Percentiles rank a stretch among this genome's conserved stretches.
Conservation (phyloP, 2,329 filamentous ascomycete species). For the Pseudopyricularia cyperi region DNA sequence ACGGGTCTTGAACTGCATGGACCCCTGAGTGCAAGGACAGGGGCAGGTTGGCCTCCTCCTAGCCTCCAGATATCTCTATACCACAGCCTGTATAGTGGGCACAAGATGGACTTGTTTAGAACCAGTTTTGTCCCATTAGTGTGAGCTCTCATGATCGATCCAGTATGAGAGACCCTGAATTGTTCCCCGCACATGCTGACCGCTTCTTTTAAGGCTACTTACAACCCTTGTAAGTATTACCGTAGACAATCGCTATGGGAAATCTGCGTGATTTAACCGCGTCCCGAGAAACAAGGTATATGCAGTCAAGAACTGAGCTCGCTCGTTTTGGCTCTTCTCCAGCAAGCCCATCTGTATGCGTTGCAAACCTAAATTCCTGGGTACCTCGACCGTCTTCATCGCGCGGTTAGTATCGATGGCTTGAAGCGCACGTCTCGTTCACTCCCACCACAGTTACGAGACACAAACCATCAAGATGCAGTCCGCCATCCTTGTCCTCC, state of each 20-base stretch:
- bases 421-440: background rate
- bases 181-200: background rate
- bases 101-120: background rate
- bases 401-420: background rate
- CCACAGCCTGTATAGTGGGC: too few species aligned
- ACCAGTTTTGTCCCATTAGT: background rate
- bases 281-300: too few species aligned
- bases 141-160: background rate
- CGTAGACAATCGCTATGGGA: background rate
- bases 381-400: too few species aligned
- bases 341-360: too few species aligned
- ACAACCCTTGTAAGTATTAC: background rate
- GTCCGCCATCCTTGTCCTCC: background rate
- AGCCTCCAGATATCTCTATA: too few species aligned
- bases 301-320: too few species aligned
- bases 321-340: too few species aligned
- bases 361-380: too few species aligned
- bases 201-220: background rate
- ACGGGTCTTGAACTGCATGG: too few species aligned
- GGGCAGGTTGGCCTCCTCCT: too few species aligned
- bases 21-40: too few species aligned
- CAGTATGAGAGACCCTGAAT: background rate
- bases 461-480: background rate
- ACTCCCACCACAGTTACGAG: too few species aligned
- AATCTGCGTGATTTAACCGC: background rate